Evolutionary conservation across 495 filamentous ascomycete genomes (phyloP).

Genomic region (Lophiotrema nucula): DNA sequence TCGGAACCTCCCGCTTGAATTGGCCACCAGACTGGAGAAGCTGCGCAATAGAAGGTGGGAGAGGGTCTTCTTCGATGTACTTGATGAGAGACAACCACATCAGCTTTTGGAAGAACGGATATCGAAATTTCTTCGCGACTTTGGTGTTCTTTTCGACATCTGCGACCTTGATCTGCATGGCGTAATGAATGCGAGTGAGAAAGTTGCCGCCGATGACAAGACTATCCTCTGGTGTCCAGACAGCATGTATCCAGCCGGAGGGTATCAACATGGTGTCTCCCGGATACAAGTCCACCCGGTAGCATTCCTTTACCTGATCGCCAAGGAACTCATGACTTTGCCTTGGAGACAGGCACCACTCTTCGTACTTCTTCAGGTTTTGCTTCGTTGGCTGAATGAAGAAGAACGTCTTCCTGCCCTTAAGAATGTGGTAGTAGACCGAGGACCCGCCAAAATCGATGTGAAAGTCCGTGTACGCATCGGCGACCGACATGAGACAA

Average conservation of each 20-base stretch:
- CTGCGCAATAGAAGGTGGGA: slow-evolving; percentile 58
- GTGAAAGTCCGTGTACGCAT: slow-evolving; percentile 79
- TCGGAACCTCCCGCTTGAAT: slow-evolving; percentile 55
- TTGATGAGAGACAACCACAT: slow-evolving; percentile 70
- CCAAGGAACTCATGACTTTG: slow-evolving; percentile 69
- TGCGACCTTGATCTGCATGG: slow-evolving; percentile 68
- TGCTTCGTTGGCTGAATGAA: slow-evolving; percentile 75
- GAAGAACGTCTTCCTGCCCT: slow-evolving; percentile 75
- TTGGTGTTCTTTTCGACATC: slow-evolving; percentile 74
- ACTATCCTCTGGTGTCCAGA: slow-evolving; percentile 75
- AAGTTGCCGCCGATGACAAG: slow-evolving; percentile 78
- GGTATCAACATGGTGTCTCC: slow-evolving; percentile 80
- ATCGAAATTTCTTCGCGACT: slow-evolving; percentile 66
- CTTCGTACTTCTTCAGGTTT: slow-evolving; percentile 73
- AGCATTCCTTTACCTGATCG: slow-evolving; percentile 70
- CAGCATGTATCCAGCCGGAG: slow-evolving; percentile 78
- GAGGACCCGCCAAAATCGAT: slow-evolving; percentile 79
- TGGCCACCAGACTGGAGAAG: slow-evolving; percentile 56
- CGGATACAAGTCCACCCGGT: slow-evolving; percentile 67
- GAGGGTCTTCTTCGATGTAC: slow-evolving; percentile 66
- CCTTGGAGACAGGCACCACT: slow-evolving; percentile 72
- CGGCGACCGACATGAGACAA: slow-evolving; percentile 75
- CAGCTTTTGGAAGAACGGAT: slow-evolving; percentile 73
- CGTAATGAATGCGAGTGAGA: slow-evolving; percentile 66
- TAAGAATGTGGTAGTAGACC: slow-evolving; percentile 75